These are phyloP conservation scores for Leptographium galeiforme DNA, from an alignment of 2,329 filamentous ascomycete genomes.

Conservation along the genomic window DNA sequence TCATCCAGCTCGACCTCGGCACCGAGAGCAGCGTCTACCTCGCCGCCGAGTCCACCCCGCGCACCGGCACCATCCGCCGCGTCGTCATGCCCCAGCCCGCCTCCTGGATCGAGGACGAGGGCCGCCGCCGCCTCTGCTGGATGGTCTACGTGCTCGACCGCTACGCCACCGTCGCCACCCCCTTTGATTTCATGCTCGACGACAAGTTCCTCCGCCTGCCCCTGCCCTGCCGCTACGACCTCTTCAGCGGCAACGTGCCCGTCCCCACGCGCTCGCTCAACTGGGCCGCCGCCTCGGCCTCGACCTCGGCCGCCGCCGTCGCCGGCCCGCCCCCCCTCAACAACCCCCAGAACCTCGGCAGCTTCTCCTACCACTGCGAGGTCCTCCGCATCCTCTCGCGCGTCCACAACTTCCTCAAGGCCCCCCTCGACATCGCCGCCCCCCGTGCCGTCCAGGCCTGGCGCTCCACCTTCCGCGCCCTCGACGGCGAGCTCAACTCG, in stretches of 20 bases:
- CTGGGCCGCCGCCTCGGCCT: background rate
- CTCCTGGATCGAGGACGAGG: constrained; percentile 83
- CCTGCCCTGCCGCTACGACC: constrained; percentile 74
- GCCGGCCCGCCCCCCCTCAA: constrained; percentile 14
- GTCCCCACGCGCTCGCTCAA: constrained; percentile 78
- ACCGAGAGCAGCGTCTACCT: constrained; percentile 72
- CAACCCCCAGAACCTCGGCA: constrained; percentile 66
- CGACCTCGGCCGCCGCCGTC: background rate
- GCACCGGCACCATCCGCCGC: constrained; percentile 76
- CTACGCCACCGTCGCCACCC: constrained; percentile 76
- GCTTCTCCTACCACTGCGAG: constrained; percentile 83
- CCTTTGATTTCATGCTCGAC: constrained; percentile 75
- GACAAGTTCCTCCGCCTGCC: constrained; percentile 80
- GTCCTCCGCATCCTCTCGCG: constrained; percentile 74
- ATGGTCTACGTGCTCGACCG: constrained; percentile 85
- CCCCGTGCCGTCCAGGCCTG: constrained; percentile 75
- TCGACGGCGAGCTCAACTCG: constrained; percentile 63
- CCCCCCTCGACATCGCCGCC: constrained; percentile 75
- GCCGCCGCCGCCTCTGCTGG: constrained; percentile 75
- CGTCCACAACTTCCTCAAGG: constrained; percentile 78
- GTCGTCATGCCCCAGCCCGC: constrained; percentile 71
- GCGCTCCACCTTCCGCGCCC: constrained; percentile 73
- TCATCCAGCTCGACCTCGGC: constrained; percentile 73
- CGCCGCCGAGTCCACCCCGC: constrained; percentile 50
- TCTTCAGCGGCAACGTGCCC: constrained; percentile 70